A percentile compares a stretch with the other conserved stretches of the same genome.
phyloP scores from a whole-genome alignment of 352 stramenopile genomes.

The Globisporangium cystogenes region DNA sequence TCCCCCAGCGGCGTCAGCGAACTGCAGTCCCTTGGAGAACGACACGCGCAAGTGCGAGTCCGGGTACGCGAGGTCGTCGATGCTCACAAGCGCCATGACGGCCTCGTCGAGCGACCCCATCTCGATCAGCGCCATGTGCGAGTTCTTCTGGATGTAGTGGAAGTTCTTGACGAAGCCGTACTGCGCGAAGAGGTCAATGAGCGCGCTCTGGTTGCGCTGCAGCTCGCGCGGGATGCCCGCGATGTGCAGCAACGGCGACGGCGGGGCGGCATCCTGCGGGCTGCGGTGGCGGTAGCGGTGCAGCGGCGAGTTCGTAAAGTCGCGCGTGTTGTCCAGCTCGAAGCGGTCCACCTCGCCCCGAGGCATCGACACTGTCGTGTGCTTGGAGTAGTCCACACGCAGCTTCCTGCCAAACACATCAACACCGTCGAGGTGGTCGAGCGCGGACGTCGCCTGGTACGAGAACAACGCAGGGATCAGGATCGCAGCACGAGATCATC shows the following conservation, averaged over 20 bases:
- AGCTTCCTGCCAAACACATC: conserved; percentile 75
- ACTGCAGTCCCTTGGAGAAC: conserved; percentile 69
- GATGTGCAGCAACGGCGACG: conserved; percentile 59
- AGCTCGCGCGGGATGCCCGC: conserved; percentile 68
- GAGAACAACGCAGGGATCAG: not conserved
- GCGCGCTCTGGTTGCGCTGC: conserved; percentile 51
- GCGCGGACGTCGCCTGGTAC: conserved; percentile 54
- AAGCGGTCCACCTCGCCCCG: conserved; percentile 74
- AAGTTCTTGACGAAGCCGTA: conserved; percentile 75
- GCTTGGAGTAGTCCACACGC: conserved; percentile 81
- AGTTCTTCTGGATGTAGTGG: conserved; percentile 66
- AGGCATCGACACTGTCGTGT: conserved; percentile 76
- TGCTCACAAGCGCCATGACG: conserved; percentile 54
- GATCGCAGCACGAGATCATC: not conserved
- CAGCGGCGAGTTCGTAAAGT: conserved; percentile 68
- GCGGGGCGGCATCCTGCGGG: conserved; percentile 55
- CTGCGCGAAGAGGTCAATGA: conserved; percentile 60
- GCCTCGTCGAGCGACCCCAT: conserved; percentile 75
- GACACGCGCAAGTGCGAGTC: conserved; percentile 77
- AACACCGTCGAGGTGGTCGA: conserved; percentile 73
- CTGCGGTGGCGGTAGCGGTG: conserved; percentile 73
- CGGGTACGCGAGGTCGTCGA: conserved; percentile 69
- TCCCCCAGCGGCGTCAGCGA: conserved; percentile 9
- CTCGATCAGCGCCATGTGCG: conserved; percentile 73
- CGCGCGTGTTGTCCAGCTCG: conserved; percentile 77